Base-by-base conservation (phyloP, 768 basidiomycete genomes). In the Termitomyces bulborhizus region DNA sequence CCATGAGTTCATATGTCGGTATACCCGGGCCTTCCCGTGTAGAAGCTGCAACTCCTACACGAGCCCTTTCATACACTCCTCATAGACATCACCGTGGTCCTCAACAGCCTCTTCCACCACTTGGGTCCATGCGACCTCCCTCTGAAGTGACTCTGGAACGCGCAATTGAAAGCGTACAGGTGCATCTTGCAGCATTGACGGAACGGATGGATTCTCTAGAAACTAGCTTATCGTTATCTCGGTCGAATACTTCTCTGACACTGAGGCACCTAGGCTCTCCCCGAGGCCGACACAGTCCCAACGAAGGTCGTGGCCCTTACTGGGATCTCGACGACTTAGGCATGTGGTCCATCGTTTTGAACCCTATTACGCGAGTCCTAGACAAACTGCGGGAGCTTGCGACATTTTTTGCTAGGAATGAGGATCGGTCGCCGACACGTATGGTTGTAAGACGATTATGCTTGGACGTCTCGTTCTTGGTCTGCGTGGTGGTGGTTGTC, bases 291-390 rank as follows among this genome's bases (percentile, higher is more conserved):
- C 71, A 72, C 34, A 80, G 77, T 36, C 78, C 78, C 5, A 63
- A 73, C 34, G 65, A 68, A 40, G 63, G 70, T 3, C 65, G 65
- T 34, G 69, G 67, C 11, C 68, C 69, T 32, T 69, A 75, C 18
- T 89, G 86, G 85, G 86, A 90, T 65, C 64, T 88, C n/a, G 80
- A 89, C 48, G 88, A 92, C 65, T 74, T 92, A 66, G 91, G 91
- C 46, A 79, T 92, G 74, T 93, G 91, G 91, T 81, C 90, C 6
- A 62, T 86, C 44, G 73, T 91, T 15, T 71, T 90, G 6, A 82
- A 79, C 56, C 89, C 89, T 9, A 51, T 90, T 12, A 69, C 79
- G n/a, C 75, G 76, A 31, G 76, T 79, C 21, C 56, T 84, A 13
- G 73, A 74, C 11, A 67, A 68, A 24, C 59, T 89, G 39, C 78